phyloP scores from a whole-genome alignment of 2,329 filamentous ascomycete species.

The Acephala macrosclerotiorum region DNA sequence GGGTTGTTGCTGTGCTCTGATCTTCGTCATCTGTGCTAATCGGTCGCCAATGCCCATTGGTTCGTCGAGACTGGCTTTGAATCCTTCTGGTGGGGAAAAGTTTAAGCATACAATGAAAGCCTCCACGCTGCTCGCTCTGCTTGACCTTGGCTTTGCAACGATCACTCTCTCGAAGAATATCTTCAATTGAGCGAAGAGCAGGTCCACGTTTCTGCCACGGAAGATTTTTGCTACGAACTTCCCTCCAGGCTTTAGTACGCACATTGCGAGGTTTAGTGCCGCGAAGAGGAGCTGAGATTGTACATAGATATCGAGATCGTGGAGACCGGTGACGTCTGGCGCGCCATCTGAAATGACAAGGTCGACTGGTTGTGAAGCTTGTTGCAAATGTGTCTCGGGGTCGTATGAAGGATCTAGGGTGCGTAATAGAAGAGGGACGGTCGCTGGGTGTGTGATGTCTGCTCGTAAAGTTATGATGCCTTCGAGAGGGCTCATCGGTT shows the following conservation, averaged over 20 bases:
- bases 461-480: conserved; percentile 92
- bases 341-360: conserved; percentile 95
- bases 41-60: conserved; percentile 72
- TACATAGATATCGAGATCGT: conserved; percentile 98
- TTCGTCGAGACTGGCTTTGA: conserved; percentile 77
- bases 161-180: conserved; percentile 87
- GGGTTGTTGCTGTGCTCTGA: conserved; percentile 50
- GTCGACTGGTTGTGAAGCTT: conserved; percentile 81
- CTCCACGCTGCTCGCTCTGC: conserved; percentile 94
- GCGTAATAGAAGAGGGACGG: conserved; percentile 85
- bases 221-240: conserved; percentile 99
- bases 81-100: conserved; percentile 81
- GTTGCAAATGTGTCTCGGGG: conserved; percentile 51
- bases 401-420: conserved; percentile 80
- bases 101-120: conserved; percentile 96
- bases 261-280: conserved; percentile 90
- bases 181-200: conserved; percentile 92
- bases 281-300: conserved; percentile 95
- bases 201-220: conserved; percentile 90
- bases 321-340: conserved; percentile 93
- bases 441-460: conserved; percentile 97
- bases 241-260: conserved; percentile 89
- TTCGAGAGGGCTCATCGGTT: conserved; percentile 92
- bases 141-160: conserved; percentile 92
- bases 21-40: conserved; percentile 57